Evolutionary conservation across 441 rosid genomes (phyloP), one percentile per base, ranked within the genome.

Genomic region (Croton setiger): DNA sequence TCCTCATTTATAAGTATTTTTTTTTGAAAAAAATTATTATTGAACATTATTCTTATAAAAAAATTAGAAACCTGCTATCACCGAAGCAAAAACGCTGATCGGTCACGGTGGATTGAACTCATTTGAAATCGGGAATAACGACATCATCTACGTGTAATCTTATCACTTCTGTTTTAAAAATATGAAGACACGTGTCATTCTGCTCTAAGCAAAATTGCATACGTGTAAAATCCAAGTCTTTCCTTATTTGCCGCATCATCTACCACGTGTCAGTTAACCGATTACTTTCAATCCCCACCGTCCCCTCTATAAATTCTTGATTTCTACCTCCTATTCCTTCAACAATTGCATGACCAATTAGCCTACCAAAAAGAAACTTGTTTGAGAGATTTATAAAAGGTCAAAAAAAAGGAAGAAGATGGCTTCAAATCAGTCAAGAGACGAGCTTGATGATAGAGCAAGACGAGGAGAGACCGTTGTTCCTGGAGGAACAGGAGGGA

Each of bases 401-500:
- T n/a, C n/a, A 7, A 37, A 37, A 37, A 37, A 37, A 37, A 41
- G 36, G 53, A 4, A 44, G 33, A 69, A 44, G 15, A 66, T 79
- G 87, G 37, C 85, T 13, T 68, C 83, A 17, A 59, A 75, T 21
- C 86, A 15, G 36, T 41, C 56, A 64, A 83, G 67, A 68, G 81
- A 68, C 49, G 80, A 82, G 52, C 80, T 88, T 0, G 86, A 88
- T 71, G 81, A 75, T 35, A 81, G 77, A 69, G 90, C 88, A 0
- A 78, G 72, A 79, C 74, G 74, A 51, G 92, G 95, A 17, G 89
- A 89, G 74, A 80, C 86, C 0, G 88, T 89, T 0, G 84, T 87
- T 3, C 90, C 86, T 3, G 88, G 88, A 5, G 94, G 92, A 13
- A 87, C 91, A 0, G 85, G 94, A 0, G 90, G 94, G 53, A 86